Conservation (phyloP, 352 stramenopile genomes). For the Globisporangium nagaii region DNA sequence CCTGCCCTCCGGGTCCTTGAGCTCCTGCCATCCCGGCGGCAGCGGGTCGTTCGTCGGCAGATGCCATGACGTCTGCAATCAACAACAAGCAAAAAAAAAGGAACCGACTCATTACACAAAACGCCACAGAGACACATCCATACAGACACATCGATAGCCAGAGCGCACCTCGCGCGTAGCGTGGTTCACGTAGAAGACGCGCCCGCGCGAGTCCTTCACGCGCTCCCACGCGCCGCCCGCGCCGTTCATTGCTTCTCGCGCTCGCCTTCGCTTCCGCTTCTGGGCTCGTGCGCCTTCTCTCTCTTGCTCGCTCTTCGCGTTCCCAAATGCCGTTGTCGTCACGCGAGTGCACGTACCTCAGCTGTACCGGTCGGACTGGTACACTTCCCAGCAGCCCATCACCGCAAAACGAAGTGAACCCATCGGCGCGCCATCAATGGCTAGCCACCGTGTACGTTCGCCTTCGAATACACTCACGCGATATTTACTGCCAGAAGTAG, state of each 20-base stretch:
- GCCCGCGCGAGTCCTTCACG: constrained; percentile 72
- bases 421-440: no score
- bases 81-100: constrained; percentile 2
- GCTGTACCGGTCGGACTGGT: not conserved
- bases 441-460: no score
- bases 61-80: constrained; percentile 68
- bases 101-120: no score
- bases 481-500: no score
- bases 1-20: constrained; percentile 63
- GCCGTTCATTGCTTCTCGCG: not conserved
- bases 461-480: no score
- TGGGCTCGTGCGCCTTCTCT: not conserved
- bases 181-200: constrained; percentile 87
- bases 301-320: not conserved
- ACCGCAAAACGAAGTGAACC: no score
- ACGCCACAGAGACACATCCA: not conserved
- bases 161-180: constrained; percentile 62
- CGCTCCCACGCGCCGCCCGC: constrained; percentile 53
- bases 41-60: constrained; percentile 62
- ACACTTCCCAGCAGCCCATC: not conserved
- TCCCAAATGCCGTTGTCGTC: no score
- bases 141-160: not conserved
- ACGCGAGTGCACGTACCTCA: no score
- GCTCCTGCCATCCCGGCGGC: constrained; percentile 73
- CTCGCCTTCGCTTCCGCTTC: not conserved